A percentile compares a stretch with the other conserved stretches of the same genome.
Conservation (phyloP, 2,329 filamentous ascomycete species). For the Didymella arachidicola region DNA sequence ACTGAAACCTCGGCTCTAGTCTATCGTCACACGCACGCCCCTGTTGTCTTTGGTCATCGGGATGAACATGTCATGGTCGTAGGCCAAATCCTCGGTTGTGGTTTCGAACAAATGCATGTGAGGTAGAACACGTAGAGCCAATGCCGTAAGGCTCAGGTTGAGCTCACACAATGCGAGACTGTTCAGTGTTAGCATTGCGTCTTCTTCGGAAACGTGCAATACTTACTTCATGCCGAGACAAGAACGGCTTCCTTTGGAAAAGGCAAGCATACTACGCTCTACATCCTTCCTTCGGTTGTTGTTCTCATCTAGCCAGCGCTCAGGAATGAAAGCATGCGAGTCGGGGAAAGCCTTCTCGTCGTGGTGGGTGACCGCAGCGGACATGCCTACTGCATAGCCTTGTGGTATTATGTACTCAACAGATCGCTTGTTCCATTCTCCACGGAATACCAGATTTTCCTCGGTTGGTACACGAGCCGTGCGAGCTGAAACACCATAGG, state of each 20-base stretch:
- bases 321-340: conserved; percentile 37
- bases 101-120: conserved; percentile 36
- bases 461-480: conserved; percentile 37
- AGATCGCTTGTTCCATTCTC: conserved; percentile 36
- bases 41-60: conserved; percentile 36
- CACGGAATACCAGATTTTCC: conserved; percentile 34
- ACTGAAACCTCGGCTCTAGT: conserved; percentile 7
- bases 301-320: conserved; percentile 42
- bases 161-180: conserved; percentile 38
- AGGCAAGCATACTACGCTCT: conserved; percentile 40
- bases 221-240: conserved; percentile 49
- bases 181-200: conserved; percentile 8
- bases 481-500: conserved; percentile 38
- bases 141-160: conserved; percentile 30
- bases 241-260: conserved; percentile 42
- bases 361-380: conserved; percentile 35
- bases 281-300: conserved; percentile 35
- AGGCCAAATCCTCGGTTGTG: conserved; percentile 30
- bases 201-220: neutral
- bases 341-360: conserved; percentile 37
- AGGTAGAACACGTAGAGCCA: conserved; percentile 34
- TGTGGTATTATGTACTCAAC: conserved; percentile 33
- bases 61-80: conserved; percentile 40
- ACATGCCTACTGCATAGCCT: conserved; percentile 40
- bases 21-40: conserved; percentile 34